Conservation (phyloP, 176 grass and related monocot genomes). For the Microstegium vimineum region DNA sequence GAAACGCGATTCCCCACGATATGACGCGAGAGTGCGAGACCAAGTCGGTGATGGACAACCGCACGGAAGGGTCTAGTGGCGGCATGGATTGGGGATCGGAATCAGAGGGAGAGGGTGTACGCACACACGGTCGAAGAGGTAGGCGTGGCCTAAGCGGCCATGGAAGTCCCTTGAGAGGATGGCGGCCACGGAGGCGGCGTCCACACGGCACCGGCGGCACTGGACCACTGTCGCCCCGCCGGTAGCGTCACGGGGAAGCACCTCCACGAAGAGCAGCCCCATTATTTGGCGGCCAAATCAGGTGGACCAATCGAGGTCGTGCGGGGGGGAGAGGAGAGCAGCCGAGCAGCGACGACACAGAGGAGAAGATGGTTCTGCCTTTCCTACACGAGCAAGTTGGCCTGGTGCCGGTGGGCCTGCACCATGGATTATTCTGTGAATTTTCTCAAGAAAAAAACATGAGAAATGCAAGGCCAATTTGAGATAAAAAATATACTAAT, state of each 20-base stretch:
- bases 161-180: constrained; percentile 24
- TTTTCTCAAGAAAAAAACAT: too few species aligned
- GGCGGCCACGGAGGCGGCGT: constrained; percentile 22
- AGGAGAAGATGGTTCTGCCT: not conserved
- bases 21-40: not conserved
- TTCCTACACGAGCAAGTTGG: not conserved
- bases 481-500: too few species aligned
- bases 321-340: not conserved
- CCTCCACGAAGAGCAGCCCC: constrained; percentile 31
- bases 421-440: too few species aligned
- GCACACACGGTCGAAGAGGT: constrained; percentile 36
- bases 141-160: constrained; percentile 20
- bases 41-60: not conserved
- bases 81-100: not conserved
- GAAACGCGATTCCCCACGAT: not conserved
- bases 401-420: too few species aligned
- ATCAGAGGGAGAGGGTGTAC: not conserved
- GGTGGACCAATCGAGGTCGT: too few species aligned
- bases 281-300: not conserved
- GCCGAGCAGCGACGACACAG: not conserved
- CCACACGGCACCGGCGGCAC: constrained; percentile 26
- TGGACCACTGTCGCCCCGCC: constrained; percentile 21
- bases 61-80: too few species aligned
- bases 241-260: not conserved
- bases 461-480: too few species aligned